These are phyloP conservation scores for Lactifluus piperatus DNA, from an alignment of 768 basidiomycete genomes.

Conservation along the genomic window DNA sequence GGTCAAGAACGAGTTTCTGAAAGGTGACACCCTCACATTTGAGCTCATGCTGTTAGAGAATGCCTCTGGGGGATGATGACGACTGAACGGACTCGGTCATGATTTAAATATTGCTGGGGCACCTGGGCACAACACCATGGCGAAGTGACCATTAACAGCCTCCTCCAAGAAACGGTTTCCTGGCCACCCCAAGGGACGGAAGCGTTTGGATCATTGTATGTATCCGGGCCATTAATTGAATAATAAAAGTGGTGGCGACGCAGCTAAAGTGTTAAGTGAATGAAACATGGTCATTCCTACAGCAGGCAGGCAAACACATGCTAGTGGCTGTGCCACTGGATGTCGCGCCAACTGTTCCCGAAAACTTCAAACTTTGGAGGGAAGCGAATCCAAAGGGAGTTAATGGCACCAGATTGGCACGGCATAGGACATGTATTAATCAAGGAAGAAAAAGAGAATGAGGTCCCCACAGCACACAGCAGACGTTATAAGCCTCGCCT, in stretches of 20 bases:
- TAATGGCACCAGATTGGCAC: constrained; percentile 1
- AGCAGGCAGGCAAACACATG: neutral
- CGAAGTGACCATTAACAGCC: neutral
- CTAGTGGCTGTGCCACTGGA: neutral
- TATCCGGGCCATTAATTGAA: neutral
- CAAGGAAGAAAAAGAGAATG: neutral
- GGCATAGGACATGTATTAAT: neutral
- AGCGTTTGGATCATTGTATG: neutral
- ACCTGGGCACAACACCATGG: neutral
- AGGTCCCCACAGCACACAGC: neutral
- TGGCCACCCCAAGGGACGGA: neutral
- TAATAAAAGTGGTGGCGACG: neutral
- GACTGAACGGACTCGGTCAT: neutral
- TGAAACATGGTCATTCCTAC: neutral
- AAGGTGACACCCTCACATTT: neutral
- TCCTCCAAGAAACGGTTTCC: neutral
- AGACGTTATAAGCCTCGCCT: too few species aligned
- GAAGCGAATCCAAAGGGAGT: neutral
- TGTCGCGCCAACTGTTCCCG: neutral
- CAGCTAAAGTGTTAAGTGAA: neutral
- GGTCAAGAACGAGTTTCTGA: neutral
- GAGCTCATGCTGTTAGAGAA: neutral
- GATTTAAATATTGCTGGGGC: neutral
- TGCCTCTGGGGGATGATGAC: neutral
- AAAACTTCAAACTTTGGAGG: neutral